Conservation (phyloP, 495 filamentous ascomycete species). For the Hypoxylon rickii region DNA sequence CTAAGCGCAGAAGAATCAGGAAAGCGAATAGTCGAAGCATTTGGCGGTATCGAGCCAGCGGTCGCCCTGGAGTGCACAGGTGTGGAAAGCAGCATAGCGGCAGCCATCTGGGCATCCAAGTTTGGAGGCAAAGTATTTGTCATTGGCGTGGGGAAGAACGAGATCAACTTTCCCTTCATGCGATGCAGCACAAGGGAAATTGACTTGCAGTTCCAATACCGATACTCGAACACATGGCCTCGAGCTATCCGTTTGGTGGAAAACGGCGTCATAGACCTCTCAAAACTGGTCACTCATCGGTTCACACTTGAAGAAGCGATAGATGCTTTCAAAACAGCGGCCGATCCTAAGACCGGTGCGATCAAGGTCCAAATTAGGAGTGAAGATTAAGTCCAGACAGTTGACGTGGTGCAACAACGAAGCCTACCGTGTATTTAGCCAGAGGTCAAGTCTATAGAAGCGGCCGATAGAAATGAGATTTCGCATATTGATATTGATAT, state of each 20-base stretch:
- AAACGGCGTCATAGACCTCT: constrained; percentile 78
- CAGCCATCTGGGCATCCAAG: constrained; percentile 85
- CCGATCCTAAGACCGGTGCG: constrained; percentile 85
- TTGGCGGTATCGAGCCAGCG: constrained; percentile 74
- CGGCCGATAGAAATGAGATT: not conserved
- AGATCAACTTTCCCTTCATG: constrained; percentile 95
- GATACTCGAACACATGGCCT: constrained; percentile 95
- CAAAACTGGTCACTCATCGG: constrained; percentile 83
- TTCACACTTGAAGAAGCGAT: constrained; percentile 84
- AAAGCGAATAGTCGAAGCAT: constrained; percentile 63
- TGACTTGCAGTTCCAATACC: constrained; percentile 93
- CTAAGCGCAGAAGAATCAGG: constrained; percentile 72
- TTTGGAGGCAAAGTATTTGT: constrained; percentile 95
- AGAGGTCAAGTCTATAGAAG: constrained; percentile 4
- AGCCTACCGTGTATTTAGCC: not conserved
- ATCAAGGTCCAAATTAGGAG: constrained; percentile 94
- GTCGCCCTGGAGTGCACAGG: constrained; percentile 88
- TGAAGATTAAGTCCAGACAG: constrained; percentile 40
- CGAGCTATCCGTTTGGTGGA: constrained; percentile 84
- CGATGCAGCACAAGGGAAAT: constrained; percentile 85
- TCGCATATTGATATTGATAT: too few species aligned
- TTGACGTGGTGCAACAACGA: not conserved
- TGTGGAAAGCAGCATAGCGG: constrained; percentile 83
- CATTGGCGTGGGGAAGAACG: constrained; percentile 89
- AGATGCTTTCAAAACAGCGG: constrained; percentile 84